Conservation (phyloP, 805 yeast genomes). For the Yarrowia keelungensis region DNA sequence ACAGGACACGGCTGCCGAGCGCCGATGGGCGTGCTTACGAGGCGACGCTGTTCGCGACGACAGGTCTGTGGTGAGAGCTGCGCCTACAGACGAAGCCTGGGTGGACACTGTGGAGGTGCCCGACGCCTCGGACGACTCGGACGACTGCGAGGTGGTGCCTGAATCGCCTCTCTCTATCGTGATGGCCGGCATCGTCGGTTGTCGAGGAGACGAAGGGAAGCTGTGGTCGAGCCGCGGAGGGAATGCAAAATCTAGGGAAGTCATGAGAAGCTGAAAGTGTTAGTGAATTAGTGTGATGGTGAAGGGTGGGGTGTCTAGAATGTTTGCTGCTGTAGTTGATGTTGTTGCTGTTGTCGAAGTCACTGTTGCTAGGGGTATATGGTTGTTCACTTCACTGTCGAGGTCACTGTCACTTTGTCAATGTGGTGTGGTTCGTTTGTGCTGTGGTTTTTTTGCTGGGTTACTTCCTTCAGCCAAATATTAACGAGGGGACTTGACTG, state of each 20-base stretch:
- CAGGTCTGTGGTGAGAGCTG: slow-evolving; percentile 2
- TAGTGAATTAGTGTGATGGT: slow-evolving; percentile 3
- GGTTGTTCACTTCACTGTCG: no score
- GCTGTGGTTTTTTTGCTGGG: background rate
- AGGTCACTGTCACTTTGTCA: no score
- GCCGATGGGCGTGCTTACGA: slow-evolving; percentile 69
- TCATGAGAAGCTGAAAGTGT: slow-evolving; percentile 37
- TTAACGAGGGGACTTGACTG: slow-evolving; percentile 39
- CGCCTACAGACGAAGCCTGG: slow-evolving; percentile 1
- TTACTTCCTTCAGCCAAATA: slow-evolving; percentile 37
- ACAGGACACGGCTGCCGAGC: slow-evolving; percentile 89
- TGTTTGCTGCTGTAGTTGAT: no score
- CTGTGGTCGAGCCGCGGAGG: slow-evolving; percentile 37
- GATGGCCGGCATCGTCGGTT: slow-evolving; percentile 27
- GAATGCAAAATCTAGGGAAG: slow-evolving; percentile 37
- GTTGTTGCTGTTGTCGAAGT: no score
- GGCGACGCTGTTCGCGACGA: slow-evolving; percentile 35
- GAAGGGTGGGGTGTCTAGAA: background rate
- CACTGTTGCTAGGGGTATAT: no score
- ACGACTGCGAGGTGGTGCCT: slow-evolving; percentile 31
- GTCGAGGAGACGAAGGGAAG: slow-evolving; percentile 15
- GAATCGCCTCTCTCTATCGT: slow-evolving; percentile 34
- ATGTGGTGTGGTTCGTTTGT: no score
- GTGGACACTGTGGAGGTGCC: slow-evolving; percentile 2
- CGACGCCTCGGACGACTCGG: slow-evolving; percentile 28